phyloP scores from a whole-genome alignment of 257 asterid species.

The Lantana camara region DNA sequence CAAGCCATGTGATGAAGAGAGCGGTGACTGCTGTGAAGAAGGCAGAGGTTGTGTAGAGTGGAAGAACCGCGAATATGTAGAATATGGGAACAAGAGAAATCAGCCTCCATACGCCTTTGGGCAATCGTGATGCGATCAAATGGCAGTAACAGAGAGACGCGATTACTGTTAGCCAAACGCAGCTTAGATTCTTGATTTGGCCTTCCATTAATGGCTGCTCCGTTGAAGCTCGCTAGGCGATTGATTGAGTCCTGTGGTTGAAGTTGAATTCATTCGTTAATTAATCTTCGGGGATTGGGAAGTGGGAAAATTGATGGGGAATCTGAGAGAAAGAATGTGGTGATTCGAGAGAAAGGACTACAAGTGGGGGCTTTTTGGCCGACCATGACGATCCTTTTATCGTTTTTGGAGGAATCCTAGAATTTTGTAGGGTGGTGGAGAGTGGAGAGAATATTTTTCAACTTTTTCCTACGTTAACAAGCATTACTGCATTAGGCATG shows the following conservation, averaged over 20 bases:
- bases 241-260: background rate
- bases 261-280: background rate
- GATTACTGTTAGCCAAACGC: conserved; percentile 26
- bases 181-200: conserved; percentile 40
- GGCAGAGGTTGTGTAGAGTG: conserved; percentile 40
- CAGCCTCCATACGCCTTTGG: conserved; percentile 46
- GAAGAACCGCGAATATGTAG: conserved; percentile 43
- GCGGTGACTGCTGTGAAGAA: conserved; percentile 41
- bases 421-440: background rate
- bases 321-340: background rate
- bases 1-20: conserved; percentile 59
- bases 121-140: conserved; percentile 39
- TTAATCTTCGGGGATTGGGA: background rate
- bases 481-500: too few species aligned
- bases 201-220: conserved; percentile 37
- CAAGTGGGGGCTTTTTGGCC: background rate
- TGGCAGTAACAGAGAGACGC: conserved; percentile 48
- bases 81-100: conserved; percentile 52
- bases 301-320: background rate
- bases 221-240: background rate
- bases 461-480: too few species aligned
- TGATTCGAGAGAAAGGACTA: background rate
- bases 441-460: background rate
- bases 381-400: background rate
- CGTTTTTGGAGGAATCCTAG: background rate